Evolutionary conservation across 1,284 basidiomycete species (phyloP).

Genomic region (Vanrija pseudolonga): DNA sequence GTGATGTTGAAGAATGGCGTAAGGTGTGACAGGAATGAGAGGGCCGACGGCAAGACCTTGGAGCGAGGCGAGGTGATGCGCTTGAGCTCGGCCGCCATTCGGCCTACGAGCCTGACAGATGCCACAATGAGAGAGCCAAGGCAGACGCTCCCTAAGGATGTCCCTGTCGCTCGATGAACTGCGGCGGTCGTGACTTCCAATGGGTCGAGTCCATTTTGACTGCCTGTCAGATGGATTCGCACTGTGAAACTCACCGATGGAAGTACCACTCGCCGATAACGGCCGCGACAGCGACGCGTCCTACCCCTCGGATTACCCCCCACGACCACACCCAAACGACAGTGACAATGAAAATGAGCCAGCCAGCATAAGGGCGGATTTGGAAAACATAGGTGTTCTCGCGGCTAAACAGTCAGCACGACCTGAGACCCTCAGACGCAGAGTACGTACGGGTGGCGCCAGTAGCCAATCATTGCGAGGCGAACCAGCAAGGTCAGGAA

Average conservation of each 20-base stretch:
- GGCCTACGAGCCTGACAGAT: slow-evolving; percentile 54
- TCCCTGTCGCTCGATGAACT: slow-evolving; percentile 70
- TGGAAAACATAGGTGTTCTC: slow-evolving; percentile 63
- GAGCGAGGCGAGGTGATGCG: slow-evolving; percentile 35
- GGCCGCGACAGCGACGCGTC: slow-evolving; percentile 72
- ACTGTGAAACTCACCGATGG: slow-evolving; percentile 57
- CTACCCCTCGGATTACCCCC: slow-evolving; percentile 76
- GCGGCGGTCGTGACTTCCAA: slow-evolving; percentile 67
- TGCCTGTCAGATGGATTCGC: slow-evolving; percentile 2
- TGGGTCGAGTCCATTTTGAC: slow-evolving; percentile 52
- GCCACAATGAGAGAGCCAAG: slow-evolving; percentile 74
- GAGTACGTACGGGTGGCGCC: slow-evolving; percentile 46
- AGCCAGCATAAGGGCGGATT: slow-evolving; percentile 72
- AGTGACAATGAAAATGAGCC: slow-evolving; percentile 67
- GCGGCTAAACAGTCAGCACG: slow-evolving; percentile 13
- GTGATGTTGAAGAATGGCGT: slow-evolving; percentile 48
- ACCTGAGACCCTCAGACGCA: neutral
- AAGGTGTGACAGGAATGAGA: slow-evolving; percentile 49
- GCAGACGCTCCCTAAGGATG: slow-evolving; percentile 73
- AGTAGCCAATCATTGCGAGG: slow-evolving; percentile 69
- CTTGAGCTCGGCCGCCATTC: slow-evolving; percentile 36
- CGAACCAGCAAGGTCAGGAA: slow-evolving; percentile 81
- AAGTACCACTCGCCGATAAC: slow-evolving; percentile 94
- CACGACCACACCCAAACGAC: slow-evolving; percentile 85
- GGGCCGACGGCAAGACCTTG: slow-evolving; percentile 40